Evolutionary conservation across 805 yeast species (phyloP).

Genomic region (Diddensiella transvaalensis): DNA sequence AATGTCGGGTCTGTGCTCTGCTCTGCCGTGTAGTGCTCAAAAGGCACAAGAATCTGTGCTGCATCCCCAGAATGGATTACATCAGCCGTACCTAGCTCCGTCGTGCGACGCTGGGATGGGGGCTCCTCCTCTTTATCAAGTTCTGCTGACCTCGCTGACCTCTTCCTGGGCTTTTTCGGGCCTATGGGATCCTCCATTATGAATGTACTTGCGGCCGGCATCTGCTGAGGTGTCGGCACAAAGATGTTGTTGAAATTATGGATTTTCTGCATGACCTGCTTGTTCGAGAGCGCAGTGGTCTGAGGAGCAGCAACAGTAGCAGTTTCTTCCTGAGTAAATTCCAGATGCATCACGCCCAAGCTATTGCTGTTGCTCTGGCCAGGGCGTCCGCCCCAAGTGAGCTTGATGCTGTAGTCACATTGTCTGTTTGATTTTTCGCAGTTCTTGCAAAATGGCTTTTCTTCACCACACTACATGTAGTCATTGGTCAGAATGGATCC

Average conservation of each 20-base stretch:
- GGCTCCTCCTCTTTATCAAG: background rate
- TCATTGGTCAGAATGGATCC: no score
- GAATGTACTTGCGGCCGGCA: conserved; percentile 16
- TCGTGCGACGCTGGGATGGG: background rate
- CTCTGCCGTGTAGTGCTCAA: background rate
- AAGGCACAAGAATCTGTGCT: background rate
- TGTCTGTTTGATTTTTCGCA: conserved; percentile 44
- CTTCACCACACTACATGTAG: conserved; percentile 61
- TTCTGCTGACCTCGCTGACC: background rate
- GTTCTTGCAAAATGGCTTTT: conserved; percentile 56
- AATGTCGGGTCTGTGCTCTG: conserved; percentile 5
- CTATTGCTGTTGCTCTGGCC: conserved; percentile 27
- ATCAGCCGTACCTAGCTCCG: background rate
- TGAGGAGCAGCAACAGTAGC: background rate
- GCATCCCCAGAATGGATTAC: background rate
- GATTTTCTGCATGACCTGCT: conserved; percentile 12
- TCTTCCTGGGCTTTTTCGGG: background rate
- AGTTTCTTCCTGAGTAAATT: background rate
- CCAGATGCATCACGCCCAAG: background rate
- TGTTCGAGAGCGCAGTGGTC: conserved; percentile 10
- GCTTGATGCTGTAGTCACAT: conserved; percentile 62
- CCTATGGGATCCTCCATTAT: conserved; percentile 10
- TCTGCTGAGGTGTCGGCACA: conserved; percentile 22
- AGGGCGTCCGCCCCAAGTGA: conserved; percentile 79
- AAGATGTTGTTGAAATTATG: conserved; percentile 14